Base-by-base conservation (phyloP, 106 monocot genomes). In the Apostasia ramifera region DNA sequence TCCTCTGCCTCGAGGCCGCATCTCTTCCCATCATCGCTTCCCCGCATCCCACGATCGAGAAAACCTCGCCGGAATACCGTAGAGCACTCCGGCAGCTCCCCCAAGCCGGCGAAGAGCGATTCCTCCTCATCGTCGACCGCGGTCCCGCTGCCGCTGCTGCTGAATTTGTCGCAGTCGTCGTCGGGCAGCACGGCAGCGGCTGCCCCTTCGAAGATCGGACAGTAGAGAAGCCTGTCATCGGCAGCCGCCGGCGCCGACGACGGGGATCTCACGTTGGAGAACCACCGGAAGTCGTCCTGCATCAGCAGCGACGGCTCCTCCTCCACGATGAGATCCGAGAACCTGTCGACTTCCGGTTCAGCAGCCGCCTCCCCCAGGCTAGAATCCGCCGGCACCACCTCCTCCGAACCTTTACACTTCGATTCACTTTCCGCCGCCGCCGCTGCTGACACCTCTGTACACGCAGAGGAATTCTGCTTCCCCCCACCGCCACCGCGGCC, bases 1-100 rank as follows among this genome's bases (percentile, higher is more conserved):
- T 59, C 59, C 40, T 59, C 59, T 6, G 59, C 39, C 59, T 63
- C 62, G 4, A 63, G 12, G 43, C 62, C 44, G 12, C 62, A 63
- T n/a, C 45, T 26, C 62, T 63, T 63, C 4, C 13, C n/a, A 44
- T 65, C 47, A 4, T 37, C 65, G 10, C 37, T 52, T 5, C 48
- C 58, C 48, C 66, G 2, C 72, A 57, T 43, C 66, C 8, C 50
- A 7, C 74, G 40, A 2, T 69, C 74, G 6, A 39, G 58, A 49
- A 69, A 68, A 1, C 77, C 78, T 13, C 85, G 74, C 40, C 83
- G 83, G 75, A 90, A 81, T 5, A 90, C 90, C 41, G 81, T 43
- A 10, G 90, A 81, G 75, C 68, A 90, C 53, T 86, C 90, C 65
- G 90, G 90, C 61, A 90, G 68, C 86, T 90, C 90, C 14, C 81